These are phyloP conservation scores for Lipomyces yamadae DNA, from an alignment of 805 yeast species.

Conservation along the genomic window DNA sequence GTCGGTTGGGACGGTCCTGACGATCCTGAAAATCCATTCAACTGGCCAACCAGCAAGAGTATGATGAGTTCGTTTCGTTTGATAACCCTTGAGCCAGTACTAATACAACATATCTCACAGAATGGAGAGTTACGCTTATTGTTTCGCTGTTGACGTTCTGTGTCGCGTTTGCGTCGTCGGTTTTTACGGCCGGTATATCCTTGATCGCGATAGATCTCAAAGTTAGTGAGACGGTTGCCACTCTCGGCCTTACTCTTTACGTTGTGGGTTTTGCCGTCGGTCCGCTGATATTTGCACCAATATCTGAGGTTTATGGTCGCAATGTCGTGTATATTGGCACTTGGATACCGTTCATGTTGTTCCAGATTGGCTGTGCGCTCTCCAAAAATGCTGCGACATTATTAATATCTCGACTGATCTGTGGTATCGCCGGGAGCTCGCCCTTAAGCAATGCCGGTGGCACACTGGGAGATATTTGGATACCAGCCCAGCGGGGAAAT, in stretches of 20 bases:
- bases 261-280: conserved; percentile 83
- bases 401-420: conserved; percentile 58
- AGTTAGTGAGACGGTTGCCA: conserved; percentile 66
- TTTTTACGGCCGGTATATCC: conserved; percentile 63
- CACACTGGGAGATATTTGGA: conserved; percentile 59
- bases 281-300: conserved; percentile 66
- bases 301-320: conserved; percentile 50
- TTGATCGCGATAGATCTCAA: conserved; percentile 58
- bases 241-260: conserved; percentile 75
- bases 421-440: conserved; percentile 64
- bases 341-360: conserved; percentile 51
- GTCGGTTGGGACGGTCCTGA: conserved; percentile 69
- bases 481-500: conserved; percentile 55
- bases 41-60: conserved; percentile 53
- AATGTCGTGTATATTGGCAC: conserved; percentile 58
- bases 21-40: conserved; percentile 68
- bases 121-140: conserved; percentile 53
- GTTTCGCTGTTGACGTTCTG: conserved; percentile 61
- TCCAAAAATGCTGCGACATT: conserved; percentile 56
- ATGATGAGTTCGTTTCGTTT: no score
- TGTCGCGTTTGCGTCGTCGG: conserved; percentile 66
- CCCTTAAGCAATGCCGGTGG: conserved; percentile 65
- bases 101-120: conserved; percentile 42
- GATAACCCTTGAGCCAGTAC: neutral
- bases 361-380: conserved; percentile 57